Evolutionary conservation across 148 eudicot species (phyloP), one percentile per base, ranked within the genome.

Genomic region (Tetragonia tetragonoides): DNA sequence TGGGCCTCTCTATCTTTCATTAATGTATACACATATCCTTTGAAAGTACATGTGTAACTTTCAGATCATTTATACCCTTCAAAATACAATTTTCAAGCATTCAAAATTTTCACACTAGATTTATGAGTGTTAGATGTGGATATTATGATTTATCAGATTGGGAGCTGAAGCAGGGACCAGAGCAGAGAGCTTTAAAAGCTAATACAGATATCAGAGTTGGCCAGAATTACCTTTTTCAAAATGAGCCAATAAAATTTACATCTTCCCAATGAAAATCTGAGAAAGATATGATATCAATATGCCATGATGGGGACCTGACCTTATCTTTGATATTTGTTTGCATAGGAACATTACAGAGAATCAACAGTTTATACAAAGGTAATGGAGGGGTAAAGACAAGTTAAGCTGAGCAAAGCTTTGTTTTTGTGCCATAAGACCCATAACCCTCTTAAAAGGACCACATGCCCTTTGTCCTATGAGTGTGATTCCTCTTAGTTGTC

Each of bases 371-470:
- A 76, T 51, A 61, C 21, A 66, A 37, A 76, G 38, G 38, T 51
- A 66, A 66, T 4, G 14, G 12, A 66, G 54, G 28, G 23, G 23
- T 57, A 18, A 59, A 59, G 75, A 59, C 66, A 57, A 77, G 5
- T 59, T 21, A 69, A 14, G 0, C 0, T 42, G 69, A 10, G 38
- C 53, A 44, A 70, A 57, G 20, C 6, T 60, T 60, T 75, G 53
- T 57, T 34, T 24, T 42, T 41, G 20, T 39, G 28, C 41, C 72
- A 69, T 23, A 47, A 23, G 24, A n/a, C 44, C 44, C 46, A 72
- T 72, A 72, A 66, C 34, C 14, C 40, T 79, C 41, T 68, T 64
- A 60, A 39, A 46, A 68, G 85, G 82, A 79, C 85, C 85, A 79
- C 82, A 70, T 57, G 72, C 79, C 60, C 53, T 74, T 38, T 75